phyloP scores from a whole-genome alignment of 2,329 filamentous ascomycete species.

The Drechslerella dactyloides region DNA sequence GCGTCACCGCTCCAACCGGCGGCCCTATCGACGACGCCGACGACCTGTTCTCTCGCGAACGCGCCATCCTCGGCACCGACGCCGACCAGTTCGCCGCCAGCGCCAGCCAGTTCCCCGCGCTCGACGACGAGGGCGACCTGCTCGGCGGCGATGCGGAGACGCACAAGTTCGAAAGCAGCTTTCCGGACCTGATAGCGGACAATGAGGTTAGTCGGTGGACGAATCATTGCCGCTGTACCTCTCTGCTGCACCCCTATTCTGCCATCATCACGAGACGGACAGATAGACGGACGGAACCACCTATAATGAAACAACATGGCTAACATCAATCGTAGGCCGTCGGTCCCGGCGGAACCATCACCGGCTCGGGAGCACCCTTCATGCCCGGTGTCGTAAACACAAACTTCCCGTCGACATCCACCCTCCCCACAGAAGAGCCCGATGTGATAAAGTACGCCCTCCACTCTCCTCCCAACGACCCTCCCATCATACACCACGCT shows the following conservation, averaged over 20 bases:
- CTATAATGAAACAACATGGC: not conserved
- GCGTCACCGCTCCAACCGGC: conserved; percentile 56
- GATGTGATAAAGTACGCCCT: conserved; percentile 72
- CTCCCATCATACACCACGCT: not conserved
- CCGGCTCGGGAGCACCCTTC: conserved; percentile 69
- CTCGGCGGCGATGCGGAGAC: conserved; percentile 67
- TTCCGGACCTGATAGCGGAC: conserved; percentile 77
- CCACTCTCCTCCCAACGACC: not conserved
- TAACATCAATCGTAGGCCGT: conserved; percentile 65
- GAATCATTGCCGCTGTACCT: no score
- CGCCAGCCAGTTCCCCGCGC: conserved; percentile 56
- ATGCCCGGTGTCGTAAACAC: conserved; percentile 62
- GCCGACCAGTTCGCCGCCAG: conserved; percentile 82
- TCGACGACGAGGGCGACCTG: conserved; percentile 70
- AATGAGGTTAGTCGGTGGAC: no score
- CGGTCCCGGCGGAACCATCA: conserved; percentile 79
- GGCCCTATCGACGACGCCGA: conserved; percentile 67
- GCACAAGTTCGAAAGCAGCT: conserved; percentile 79
- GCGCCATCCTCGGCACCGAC: conserved; percentile 87
- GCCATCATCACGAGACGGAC: not conserved
- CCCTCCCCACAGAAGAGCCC: conserved; percentile 77
- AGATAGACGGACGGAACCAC: not conserved
- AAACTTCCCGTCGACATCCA: conserved; percentile 60
- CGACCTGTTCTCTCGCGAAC: conserved; percentile 91
- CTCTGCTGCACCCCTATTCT: not conserved